These are phyloP conservation scores for Candida quercuum DNA, from an alignment of 805 yeast species.

Conservation along the genomic window DNA sequence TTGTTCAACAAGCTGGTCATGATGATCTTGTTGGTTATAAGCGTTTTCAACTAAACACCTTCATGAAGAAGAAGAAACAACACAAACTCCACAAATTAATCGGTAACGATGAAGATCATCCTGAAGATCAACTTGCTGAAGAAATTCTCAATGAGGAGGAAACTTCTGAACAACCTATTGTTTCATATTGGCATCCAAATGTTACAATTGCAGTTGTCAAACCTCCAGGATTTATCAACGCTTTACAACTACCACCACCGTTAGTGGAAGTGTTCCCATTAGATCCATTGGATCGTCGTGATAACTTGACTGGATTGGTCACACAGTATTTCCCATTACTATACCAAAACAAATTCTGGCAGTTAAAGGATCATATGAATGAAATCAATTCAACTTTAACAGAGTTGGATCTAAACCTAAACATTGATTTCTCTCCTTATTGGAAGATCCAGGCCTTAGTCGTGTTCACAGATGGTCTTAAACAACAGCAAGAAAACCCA, in stretches of 20 bases:
- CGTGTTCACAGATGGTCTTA: conserved; percentile 25
- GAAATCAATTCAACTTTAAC: conserved; percentile 24
- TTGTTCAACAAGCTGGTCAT: conserved; percentile 16
- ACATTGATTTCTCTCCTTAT: conserved; percentile 21
- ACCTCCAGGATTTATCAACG: conserved; percentile 17
- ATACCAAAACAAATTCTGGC: conserved; percentile 36
- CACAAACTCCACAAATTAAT: conserved; percentile 27
- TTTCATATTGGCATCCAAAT: conserved; percentile 34
- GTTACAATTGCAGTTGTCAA: conserved; percentile 26
- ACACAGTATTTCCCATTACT: conserved; percentile 32
- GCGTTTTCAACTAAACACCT: conserved; percentile 23
- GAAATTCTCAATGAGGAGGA: conserved; percentile 10
- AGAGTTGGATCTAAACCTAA: conserved; percentile 24
- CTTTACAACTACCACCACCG: conserved; percentile 19
- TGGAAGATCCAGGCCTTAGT: conserved; percentile 29
- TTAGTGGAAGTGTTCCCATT: conserved; percentile 19
- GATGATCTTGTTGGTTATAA: conserved; percentile 17
- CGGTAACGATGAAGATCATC: conserved; percentile 12
- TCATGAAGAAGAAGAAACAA: conserved; percentile 24
- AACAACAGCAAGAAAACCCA: conserved; percentile 24
- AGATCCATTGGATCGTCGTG: conserved; percentile 26
- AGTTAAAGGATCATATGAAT: conserved; percentile 28
- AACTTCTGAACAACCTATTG: conserved; percentile 9
- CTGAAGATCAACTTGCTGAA: conserved; percentile 11
- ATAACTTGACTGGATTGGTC: conserved; percentile 24